These are phyloP conservation scores for Xylariaceae sp. DNA, from an alignment of 2,329 filamentous ascomycete genomes.

Conservation along the genomic window DNA sequence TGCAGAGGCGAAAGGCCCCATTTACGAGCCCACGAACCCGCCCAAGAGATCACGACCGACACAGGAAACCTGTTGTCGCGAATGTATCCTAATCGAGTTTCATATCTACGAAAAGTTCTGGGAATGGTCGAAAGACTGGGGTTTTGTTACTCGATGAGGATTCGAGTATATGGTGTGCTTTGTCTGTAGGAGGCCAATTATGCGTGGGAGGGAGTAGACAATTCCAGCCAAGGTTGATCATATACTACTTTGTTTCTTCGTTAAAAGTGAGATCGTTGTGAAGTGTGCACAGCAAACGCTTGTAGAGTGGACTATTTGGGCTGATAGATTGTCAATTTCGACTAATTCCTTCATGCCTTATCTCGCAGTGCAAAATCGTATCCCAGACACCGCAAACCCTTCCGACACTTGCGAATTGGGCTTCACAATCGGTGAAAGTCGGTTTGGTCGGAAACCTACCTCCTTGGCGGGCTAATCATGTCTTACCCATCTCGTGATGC, in stretches of 20 bases:
- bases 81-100: conserved; percentile 47
- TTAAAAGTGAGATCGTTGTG: conserved; percentile 27
- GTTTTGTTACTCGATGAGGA: conserved; percentile 37
- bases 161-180: conserved; percentile 44
- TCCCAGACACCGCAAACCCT: too few species aligned
- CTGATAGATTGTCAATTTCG: conserved; percentile 12
- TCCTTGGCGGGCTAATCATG: not conserved
- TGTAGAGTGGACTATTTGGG: conserved; percentile 7
- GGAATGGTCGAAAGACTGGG: conserved; percentile 49
- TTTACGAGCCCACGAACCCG: conserved; percentile 35
- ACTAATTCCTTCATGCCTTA: too few species aligned
- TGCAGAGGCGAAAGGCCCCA: conserved; percentile 15
- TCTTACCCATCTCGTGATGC: too few species aligned
- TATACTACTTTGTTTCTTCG: conserved; percentile 49
- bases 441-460: too few species aligned
- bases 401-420: too few species aligned
- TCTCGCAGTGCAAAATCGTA: too few species aligned
- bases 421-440: too few species aligned
- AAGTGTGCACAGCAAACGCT: conserved; percentile 20
- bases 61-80: conserved; percentile 40
- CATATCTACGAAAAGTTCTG: conserved; percentile 56
- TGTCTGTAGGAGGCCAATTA: conserved; percentile 48
- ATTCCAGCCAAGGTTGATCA: conserved; percentile 52
- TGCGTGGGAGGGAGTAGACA: conserved; percentile 43
- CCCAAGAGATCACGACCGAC: conserved; percentile 40